Base-by-base conservation (phyloP, 345 rosid genomes). In the Brassica cretica region DNA sequence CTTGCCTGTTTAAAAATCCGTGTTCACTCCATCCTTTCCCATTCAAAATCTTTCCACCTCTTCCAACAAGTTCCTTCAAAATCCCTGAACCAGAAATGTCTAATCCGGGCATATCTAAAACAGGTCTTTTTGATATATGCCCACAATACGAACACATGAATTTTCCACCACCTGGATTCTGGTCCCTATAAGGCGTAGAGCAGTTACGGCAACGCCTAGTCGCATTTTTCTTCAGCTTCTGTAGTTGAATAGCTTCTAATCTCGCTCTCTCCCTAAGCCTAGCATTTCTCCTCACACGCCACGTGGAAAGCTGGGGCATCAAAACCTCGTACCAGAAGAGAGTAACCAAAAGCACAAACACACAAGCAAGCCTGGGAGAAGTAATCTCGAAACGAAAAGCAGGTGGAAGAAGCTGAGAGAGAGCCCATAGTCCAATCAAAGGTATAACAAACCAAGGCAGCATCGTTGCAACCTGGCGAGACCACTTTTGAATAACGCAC, bases 131-230 rank as follows among this genome's bases (percentile, higher is more conserved):
- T 0, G 99, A 95, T 74, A 93, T 80, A 86, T 93, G 99, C 21
- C 99, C 99, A 85, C 99, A 95, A 80, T 91, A 93, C 0, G 96
- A 88, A 64, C 99, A 95, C 99, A 95, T 95, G 88, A 93, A 95
- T 56, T 77, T 77, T 3, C 99, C 98, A 63, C 96, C 98, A 68
- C 98, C 91, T 0, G 99, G 99, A 68, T 95, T 95, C 83, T 95
- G 99, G 80, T 93, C 99, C 75, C 87, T 83, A 75, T 95, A 95
- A 0, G 97, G 92, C n/a, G 94, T 89, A 80, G 84, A 85, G 82
- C 99, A 93, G 80, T 95, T 95, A 58, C 99, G 87, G 66, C 99
- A 95, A 77, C 86, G 90, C 62, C 94, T 69, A 5, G 96, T 95
- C 0, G 99, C 99, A 71, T 90, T 91, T 83, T 90, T 95, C 78